Percentiles rank a stretch among this genome's conserved stretches.
Conservation (phyloP, 345 rosid genomes). For the Bruguiera sexangula region DNA sequence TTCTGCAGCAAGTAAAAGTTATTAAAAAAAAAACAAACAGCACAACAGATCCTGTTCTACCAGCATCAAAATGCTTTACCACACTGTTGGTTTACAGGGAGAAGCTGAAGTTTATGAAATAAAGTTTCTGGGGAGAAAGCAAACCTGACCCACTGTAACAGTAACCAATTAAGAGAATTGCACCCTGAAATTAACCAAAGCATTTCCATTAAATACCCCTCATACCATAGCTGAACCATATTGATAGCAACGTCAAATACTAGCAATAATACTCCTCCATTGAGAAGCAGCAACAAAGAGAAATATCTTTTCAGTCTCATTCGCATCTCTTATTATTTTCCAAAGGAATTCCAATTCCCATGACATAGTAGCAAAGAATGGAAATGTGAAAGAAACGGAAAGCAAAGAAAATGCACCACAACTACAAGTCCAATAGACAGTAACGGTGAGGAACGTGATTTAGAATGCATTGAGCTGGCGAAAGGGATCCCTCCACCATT, state of each 20-base stretch:
- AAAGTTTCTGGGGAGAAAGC: conserved; percentile 10
- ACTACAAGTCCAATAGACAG: conserved; percentile 44
- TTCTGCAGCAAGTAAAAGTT: not conserved
- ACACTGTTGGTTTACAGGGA: not conserved
- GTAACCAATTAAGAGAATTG: conserved; percentile 54
- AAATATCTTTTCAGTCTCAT: not conserved
- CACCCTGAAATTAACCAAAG: conserved; percentile 49
- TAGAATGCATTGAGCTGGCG: conserved; percentile 44
- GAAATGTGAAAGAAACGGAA: not conserved
- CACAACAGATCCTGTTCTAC: not conserved
- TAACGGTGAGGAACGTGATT: conserved; percentile 51
- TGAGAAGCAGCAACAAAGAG: not conserved
- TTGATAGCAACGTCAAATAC: not conserved
- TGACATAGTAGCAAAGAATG: not conserved
- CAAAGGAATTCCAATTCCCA: not conserved
- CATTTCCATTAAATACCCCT: conserved; percentile 8
- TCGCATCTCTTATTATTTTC: not conserved
- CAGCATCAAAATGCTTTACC: too few species aligned
- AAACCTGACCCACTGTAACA: conserved; percentile 56
- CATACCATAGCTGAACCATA: not conserved
- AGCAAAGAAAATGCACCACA: conserved; percentile 36
- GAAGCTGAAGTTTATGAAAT: not conserved
- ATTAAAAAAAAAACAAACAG: not conserved
- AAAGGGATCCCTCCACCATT: conserved; percentile 54
- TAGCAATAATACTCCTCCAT: not conserved